These are phyloP conservation scores for Eucalyptus cloeziana DNA, from an alignment of 345 rosid species.

Conservation along the genomic window DNA sequence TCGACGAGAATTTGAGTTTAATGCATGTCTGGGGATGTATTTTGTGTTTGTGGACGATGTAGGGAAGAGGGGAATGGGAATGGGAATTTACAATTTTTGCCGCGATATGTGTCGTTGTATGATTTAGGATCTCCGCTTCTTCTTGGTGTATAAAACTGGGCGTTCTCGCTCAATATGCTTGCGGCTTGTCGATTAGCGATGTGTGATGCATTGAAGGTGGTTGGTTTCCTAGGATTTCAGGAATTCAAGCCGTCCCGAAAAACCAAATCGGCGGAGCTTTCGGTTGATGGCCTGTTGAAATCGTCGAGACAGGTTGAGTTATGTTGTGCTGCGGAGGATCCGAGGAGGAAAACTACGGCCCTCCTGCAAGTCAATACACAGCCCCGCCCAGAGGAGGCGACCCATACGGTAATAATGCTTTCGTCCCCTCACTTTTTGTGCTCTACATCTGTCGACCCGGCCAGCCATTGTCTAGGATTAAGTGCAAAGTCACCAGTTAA, in stretches of 20 bases:
- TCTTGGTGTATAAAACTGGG: background rate
- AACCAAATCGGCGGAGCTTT: background rate
- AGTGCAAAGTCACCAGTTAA: background rate
- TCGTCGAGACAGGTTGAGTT: background rate
- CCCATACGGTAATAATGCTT: slow-evolving; percentile 26
- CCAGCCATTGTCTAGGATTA: background rate
- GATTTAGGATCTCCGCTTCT: background rate
- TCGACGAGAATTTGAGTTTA: background rate
- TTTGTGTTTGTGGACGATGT: background rate
- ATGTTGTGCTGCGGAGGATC: slow-evolving; percentile 92
- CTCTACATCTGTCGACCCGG: background rate
- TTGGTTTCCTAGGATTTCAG: background rate
- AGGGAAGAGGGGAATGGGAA: background rate
- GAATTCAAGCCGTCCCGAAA: background rate
- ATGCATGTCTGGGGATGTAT: background rate
- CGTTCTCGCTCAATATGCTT: background rate
- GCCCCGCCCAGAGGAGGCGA: slow-evolving; percentile 75
- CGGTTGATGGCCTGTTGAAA: background rate
- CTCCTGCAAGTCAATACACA: slow-evolving; percentile 52
- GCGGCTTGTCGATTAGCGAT: background rate
- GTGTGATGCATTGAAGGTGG: background rate
- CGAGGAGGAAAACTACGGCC: slow-evolving; percentile 73
- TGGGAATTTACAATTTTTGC: background rate
- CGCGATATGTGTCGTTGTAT: background rate
- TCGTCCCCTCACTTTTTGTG: background rate